Base-by-base conservation (phyloP, 176 grass and related monocot genomes). In the Aegilops bicornis region DNA sequence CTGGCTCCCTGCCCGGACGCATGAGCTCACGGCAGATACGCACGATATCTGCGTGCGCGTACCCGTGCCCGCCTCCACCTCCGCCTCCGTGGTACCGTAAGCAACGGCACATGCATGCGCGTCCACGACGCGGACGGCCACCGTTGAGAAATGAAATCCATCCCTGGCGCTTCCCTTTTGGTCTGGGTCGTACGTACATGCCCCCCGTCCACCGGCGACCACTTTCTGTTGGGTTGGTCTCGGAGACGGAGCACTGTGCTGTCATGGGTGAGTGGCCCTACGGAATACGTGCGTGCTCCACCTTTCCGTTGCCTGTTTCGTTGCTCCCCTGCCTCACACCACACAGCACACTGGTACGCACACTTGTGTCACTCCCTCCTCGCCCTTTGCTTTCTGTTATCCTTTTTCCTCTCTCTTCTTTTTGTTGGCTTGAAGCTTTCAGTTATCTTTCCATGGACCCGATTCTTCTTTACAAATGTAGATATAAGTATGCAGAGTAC, bases 131-230 rank as follows among this genome's bases (percentile, higher is more conserved):
- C 43, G 43, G 12, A 48, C 47, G 14, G 47, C 14, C 14, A 23
- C 56, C 84, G 77, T 73, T 86, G 72, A 48, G 71, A 27, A 73
- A 40, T 27, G 71, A 74, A 14, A 47, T 79, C 65, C 48, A 61
- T 71, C 40, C 64, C 24, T 50, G 47, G 47, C 61, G 0, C 20
- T 24, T 8, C 37, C 78, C 22, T 87, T 72, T 63, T 63, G 77
- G 67, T 80, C 37, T 71, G 7, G 14, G 24, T 29, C 14, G 35
- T 40, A 71, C 32, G 5, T 33, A 29, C 32, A 68, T 10, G 84
- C 84, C 63, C 27, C 42, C 66, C 27, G 71, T 73, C 66, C 68
- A 56, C 19, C 22, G 19, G 76, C 59, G 27, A 87, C 78, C 85
- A 56, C 61, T 66, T 87, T 82, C 59, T 30, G 78, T 75, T 81